phyloP scores from a whole-genome alignment of 768 basidiomycete genomes.

The Pholiota microspora region DNA sequence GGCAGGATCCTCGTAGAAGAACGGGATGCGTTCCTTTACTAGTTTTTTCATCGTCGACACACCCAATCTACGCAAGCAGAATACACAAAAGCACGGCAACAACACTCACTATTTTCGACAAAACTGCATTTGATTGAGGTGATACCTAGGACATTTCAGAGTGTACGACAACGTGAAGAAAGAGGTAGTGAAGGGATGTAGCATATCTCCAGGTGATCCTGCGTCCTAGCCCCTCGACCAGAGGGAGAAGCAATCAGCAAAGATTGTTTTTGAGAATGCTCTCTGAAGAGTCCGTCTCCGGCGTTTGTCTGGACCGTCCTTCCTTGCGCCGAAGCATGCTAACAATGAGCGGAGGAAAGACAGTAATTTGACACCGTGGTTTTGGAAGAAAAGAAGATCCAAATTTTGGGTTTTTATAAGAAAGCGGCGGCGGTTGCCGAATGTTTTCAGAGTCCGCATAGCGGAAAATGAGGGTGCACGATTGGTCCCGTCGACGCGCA shows the following conservation, averaged over 20 bases:
- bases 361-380: conserved; percentile 83
- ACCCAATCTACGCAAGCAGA: not conserved
- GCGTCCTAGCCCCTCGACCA: conserved; percentile 90
- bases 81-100: not conserved
- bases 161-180: conserved; percentile 13
- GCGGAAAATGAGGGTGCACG: conserved; percentile 14
- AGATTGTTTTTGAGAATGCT: conserved; percentile 87
- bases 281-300: conserved; percentile 53
- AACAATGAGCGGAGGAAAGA: conserved; percentile 51
- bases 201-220: conserved; percentile 87
- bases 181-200: conserved; percentile 39
- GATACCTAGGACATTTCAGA: conserved; percentile 17
- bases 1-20: conserved; percentile 20
- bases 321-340: conserved; percentile 41
- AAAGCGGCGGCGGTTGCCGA: conserved; percentile 21
- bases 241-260: conserved; percentile 86
- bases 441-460: conserved; percentile 15
- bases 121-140: conserved; percentile 12
- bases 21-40: conserved; percentile 86
- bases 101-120: conserved; percentile 5
- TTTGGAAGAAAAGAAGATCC: conserved; percentile 18
- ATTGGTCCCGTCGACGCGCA: conserved; percentile 7
- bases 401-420: conserved; percentile 28
- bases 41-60: conserved; percentile 78
- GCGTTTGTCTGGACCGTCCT: conserved; percentile 90